Conservation (phyloP, 108 stramenopile species). For the Conticribra guillardii region DNA sequence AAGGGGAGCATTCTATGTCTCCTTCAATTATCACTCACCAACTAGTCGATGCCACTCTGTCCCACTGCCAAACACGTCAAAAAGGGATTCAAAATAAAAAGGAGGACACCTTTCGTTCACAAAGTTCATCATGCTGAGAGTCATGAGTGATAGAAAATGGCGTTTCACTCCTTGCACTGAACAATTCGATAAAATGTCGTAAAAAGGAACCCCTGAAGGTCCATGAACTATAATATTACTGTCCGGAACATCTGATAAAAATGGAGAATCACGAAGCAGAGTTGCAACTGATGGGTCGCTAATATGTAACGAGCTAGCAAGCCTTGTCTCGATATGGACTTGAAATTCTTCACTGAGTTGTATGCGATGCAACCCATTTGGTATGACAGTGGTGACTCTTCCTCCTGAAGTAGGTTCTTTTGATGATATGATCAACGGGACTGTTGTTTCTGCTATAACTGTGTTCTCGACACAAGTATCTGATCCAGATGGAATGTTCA, state of each 20-base stretch:
- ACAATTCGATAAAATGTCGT: conserved; percentile 40
- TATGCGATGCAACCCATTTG: conserved; percentile 81
- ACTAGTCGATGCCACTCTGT: conserved; percentile 38
- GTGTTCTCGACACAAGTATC: conserved; percentile 1
- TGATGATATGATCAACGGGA: conserved; percentile 73
- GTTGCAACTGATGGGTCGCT: conserved; percentile 74
- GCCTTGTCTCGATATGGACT: conserved; percentile 74
- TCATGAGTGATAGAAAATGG: conserved; percentile 37
- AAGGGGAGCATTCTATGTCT: too few species aligned
- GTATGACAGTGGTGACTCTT: conserved; percentile 77
- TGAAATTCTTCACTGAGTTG: conserved; percentile 74
- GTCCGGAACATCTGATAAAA: conserved; percentile 2
- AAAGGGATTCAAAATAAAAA: conserved; percentile 45
- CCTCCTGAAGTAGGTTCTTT: conserved; percentile 59
- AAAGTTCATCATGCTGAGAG: conserved; percentile 25
- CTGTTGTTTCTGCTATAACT: conserved; percentile 58
- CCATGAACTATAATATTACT: conserved; percentile 13
- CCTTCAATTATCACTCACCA: too few species aligned
- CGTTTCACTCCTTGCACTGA: conserved; percentile 42
- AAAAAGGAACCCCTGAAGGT: conserved; percentile 20
- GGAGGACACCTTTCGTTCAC: conserved; percentile 21
- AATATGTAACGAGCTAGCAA: conserved; percentile 73
- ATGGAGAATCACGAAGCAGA: conserved; percentile 69
- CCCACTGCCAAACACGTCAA: conserved; percentile 46
- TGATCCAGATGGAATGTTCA: conserved; percentile 31